phyloP scores from a whole-genome alignment of 208 protist genomes.

The Leptomonas pyrrhocoris region DNA sequence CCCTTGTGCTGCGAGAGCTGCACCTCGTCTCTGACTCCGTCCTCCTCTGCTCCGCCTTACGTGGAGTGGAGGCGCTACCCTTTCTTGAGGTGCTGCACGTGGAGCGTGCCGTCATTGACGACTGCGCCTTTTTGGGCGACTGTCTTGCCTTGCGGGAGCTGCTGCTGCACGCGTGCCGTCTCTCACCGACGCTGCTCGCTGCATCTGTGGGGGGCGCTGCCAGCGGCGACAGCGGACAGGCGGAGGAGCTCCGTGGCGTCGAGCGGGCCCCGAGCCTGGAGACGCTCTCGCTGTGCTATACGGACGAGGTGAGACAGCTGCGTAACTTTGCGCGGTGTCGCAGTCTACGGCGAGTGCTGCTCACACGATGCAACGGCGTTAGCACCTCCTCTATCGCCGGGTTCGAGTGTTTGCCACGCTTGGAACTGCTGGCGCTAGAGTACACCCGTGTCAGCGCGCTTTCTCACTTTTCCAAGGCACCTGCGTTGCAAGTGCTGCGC shows the following conservation, averaged over 20 bases:
- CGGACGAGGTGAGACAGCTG: conserved; percentile 39
- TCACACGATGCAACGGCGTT: conserved; percentile 67
- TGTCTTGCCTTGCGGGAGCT: conserved; percentile 44
- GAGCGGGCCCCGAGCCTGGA: conserved; percentile 46
- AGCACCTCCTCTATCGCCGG: conserved; percentile 41
- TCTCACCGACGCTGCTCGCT: conserved; percentile 19
- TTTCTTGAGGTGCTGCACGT: conserved; percentile 63
- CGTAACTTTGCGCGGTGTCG: conserved; percentile 42
- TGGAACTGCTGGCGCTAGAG: conserved; percentile 52
- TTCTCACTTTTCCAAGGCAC: conserved; percentile 30
- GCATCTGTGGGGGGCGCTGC: neutral
- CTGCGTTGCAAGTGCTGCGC: conserved; percentile 41
- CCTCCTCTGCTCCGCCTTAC: conserved; percentile 40
- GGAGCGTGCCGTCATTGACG: conserved; percentile 45
- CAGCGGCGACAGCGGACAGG: neutral
- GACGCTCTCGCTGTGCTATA: conserved; percentile 60
- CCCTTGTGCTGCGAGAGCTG: conserved; percentile 45
- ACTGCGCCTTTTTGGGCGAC: conserved; percentile 45
- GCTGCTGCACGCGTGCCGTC: conserved; percentile 56
- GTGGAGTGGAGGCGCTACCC: conserved; percentile 47
- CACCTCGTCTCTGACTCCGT: conserved; percentile 52
- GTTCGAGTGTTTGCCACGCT: conserved; percentile 42
- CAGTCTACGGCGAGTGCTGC: conserved; percentile 46
- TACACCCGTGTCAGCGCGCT: conserved; percentile 65
- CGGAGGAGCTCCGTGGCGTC: conserved; percentile 40